Percentiles rank a stretch among this genome's conserved stretches.
phyloP scores from a whole-genome alignment of 176 grass and related monocot genomes.

The Triticum dicoccoides region DNA sequence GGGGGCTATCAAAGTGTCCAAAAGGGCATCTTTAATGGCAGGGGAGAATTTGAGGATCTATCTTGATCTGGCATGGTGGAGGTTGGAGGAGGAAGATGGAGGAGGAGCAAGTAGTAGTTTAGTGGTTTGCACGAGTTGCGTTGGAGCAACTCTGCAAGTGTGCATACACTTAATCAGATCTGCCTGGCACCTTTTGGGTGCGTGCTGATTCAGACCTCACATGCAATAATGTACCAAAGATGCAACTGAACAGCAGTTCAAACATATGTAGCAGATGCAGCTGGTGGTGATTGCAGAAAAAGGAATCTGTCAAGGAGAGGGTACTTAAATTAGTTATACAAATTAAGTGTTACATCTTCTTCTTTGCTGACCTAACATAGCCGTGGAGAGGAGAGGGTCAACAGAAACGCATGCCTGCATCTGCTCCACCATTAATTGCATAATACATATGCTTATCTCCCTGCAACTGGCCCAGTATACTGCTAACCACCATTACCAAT shows the following conservation, averaged over 20 bases:
- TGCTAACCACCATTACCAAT: constrained; percentile 34
- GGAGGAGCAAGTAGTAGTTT: constrained; percentile 29
- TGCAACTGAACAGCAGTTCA: constrained; percentile 33
- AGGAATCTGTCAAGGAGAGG: background rate
- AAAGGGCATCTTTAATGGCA: constrained; percentile 38
- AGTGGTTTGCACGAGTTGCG: constrained; percentile 48
- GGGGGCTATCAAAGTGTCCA: constrained; percentile 31
- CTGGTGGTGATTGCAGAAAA: constrained; percentile 22
- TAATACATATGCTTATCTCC: constrained; percentile 24
- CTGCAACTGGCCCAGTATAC: constrained; percentile 9
- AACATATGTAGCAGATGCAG: constrained; percentile 15
- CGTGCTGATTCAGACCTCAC: constrained; percentile 43
- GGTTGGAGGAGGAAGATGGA: background rate
- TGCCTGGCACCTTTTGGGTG: constrained; percentile 30
- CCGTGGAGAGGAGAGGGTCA: constrained; percentile 19
- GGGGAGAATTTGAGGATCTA: constrained; percentile 36
- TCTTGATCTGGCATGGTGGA: constrained; percentile 29
- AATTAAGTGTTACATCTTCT: too few relatives aligned
- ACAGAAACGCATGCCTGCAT: constrained; percentile 34
- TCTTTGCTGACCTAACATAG: background rate
- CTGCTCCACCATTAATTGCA: constrained; percentile 43
- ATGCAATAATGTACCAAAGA: background rate
- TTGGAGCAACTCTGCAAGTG: constrained; percentile 34
- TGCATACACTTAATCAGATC: constrained; percentile 42
- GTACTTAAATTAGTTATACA: too few relatives aligned